A percentile compares a stretch with the other conserved stretches of the same genome.
Evolutionary conservation across 2,329 filamentous ascomycete genomes (phyloP).

Genomic region (Cladophialophora exuberans): DNA sequence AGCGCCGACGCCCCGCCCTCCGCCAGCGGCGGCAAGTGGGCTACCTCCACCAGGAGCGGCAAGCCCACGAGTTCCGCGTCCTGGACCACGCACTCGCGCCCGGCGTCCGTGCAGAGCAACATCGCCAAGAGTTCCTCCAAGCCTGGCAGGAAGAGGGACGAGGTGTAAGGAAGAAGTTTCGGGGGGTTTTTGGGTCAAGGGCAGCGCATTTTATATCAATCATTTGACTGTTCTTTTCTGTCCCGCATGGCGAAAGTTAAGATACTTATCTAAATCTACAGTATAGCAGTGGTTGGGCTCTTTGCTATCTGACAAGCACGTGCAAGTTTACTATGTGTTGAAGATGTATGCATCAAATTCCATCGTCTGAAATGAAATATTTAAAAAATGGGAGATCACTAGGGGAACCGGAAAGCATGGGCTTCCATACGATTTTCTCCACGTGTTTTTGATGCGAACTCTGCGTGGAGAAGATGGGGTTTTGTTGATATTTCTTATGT

Average conservation of each 20-base stretch:
- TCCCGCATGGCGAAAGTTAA: background rate
- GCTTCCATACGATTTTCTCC: no score
- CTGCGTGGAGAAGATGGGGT: no score
- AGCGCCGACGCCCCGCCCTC: background rate
- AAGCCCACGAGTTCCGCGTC: background rate
- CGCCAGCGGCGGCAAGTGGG: background rate
- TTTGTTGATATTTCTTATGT: no score
- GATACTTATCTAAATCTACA: no score
- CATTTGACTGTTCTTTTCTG: background rate
- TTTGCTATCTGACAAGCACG: no score
- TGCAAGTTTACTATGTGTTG: no score
- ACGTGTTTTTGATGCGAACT: no score
- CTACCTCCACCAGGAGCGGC: background rate
- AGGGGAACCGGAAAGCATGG: no score
- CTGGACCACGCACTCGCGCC: constrained; percentile 1
- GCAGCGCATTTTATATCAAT: background rate
- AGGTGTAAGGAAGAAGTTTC: constrained; percentile 2
- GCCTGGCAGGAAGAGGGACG: constrained; percentile 13
- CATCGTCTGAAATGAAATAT: no score
- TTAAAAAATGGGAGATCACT: no score
- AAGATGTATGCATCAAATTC: no score
- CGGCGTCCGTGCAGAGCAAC: constrained; percentile 7
- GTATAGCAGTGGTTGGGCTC: no score
- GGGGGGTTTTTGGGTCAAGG: background rate
- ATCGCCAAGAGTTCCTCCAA: constrained; percentile 1